Conservation (phyloP, 2,329 filamentous ascomycete genomes). For the Juglanconis juglandina region DNA sequence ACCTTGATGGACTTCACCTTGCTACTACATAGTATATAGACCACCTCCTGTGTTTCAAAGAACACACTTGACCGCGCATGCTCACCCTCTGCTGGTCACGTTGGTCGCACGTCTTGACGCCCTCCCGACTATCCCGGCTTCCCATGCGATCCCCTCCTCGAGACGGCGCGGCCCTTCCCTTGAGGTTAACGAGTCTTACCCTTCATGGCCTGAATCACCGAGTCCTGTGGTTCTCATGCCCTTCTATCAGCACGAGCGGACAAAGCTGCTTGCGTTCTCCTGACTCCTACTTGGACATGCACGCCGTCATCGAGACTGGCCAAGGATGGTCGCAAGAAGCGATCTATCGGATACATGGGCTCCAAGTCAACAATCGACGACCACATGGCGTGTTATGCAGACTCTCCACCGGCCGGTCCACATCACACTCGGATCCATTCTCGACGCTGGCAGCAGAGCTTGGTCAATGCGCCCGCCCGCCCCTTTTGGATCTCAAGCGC, state of each 20-base stretch:
- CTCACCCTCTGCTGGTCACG: background rate
- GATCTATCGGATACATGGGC: too few relatives aligned
- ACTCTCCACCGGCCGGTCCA: background rate
- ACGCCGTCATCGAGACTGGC: too few relatives aligned
- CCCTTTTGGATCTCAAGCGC: background rate
- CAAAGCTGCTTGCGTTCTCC: background rate
- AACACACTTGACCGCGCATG: background rate
- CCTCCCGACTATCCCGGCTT: background rate
- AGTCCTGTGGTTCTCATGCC: too few relatives aligned
- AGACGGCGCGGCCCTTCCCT: constrained; percentile 15
- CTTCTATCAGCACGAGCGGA: too few relatives aligned
- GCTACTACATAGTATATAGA: background rate
- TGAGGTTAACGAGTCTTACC: background rate
- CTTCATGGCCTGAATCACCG: too few relatives aligned
- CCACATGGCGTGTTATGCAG: too few relatives aligned
- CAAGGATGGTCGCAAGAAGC: too few relatives aligned
- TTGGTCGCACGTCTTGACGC: background rate
- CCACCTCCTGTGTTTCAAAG: background rate
- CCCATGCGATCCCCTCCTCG: background rate
- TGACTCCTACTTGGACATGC: too few relatives aligned
- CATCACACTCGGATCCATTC: background rate
- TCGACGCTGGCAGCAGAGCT: background rate
- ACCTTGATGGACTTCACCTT: constrained; percentile 1
- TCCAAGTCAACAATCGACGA: background rate
- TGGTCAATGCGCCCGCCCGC: background rate